phyloP scores from a whole-genome alignment of 345 rosid species.

The Euphorbia lathyris region DNA sequence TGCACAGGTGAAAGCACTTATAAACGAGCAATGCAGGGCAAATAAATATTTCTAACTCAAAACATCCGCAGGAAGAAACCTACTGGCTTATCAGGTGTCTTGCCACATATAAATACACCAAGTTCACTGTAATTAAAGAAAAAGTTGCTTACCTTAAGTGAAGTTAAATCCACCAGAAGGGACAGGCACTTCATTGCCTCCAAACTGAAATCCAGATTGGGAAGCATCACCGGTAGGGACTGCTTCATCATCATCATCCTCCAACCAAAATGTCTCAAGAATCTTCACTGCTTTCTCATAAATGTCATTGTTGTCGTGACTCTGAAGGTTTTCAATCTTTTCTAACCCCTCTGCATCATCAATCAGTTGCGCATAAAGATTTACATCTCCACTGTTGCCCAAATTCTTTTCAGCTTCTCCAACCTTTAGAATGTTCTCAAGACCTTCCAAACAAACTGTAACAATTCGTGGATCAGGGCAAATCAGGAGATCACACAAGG shows the following conservation, averaged over 20 bases:
- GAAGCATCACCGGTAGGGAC: conserved; percentile 16
- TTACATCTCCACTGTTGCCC: conserved; percentile 18
- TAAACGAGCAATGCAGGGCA: not conserved
- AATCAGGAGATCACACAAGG: conserved; percentile 25
- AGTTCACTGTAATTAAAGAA: not conserved
- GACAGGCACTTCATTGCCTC: conserved; percentile 8
- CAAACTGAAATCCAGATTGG: conserved; percentile 20
- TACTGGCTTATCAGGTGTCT: not conserved
- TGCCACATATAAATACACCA: not conserved
- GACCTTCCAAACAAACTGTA: conserved; percentile 26
- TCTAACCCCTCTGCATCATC: conserved; percentile 27
- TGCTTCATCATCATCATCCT: conserved; percentile 16
- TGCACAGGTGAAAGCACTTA: not conserved
- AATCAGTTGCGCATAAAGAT: conserved; percentile 23
- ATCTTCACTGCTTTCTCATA: conserved; percentile 27
- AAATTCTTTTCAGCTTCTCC: conserved; percentile 27
- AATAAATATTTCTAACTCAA: not conserved
- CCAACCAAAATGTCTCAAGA: conserved; percentile 26
- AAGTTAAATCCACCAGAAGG: conserved; percentile 24
- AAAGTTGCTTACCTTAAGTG: conserved; percentile 14
- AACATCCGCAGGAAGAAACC: not conserved
- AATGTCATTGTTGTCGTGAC: conserved; percentile 27
- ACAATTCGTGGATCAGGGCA: conserved; percentile 29
- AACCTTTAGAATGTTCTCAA: conserved; percentile 27
- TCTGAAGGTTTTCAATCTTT: conserved; percentile 24